Conservation (phyloP, 352 stramenopile genomes). For the Globisporangium yorkense region DNA sequence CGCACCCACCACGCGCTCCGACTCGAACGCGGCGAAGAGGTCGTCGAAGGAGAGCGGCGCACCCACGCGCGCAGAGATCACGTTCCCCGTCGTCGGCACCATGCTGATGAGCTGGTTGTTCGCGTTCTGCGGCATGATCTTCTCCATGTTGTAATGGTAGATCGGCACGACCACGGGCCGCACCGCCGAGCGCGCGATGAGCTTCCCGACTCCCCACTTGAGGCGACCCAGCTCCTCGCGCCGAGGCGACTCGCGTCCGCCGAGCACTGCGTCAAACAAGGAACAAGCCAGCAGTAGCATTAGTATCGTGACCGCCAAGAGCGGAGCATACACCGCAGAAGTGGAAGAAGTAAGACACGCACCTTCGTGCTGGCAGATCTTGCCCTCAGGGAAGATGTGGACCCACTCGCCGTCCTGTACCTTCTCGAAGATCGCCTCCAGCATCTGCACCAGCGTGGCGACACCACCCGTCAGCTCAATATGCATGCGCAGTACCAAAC, state of each 20-base stretch:
- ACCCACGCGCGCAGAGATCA: constrained; percentile 57
- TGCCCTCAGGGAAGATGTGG: constrained; percentile 86
- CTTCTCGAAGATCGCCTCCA: constrained; percentile 75
- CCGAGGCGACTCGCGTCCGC: constrained; percentile 50
- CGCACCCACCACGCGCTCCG: constrained; percentile 38
- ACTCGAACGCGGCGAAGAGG: constrained; percentile 57
- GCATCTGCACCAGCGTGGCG: constrained; percentile 31
- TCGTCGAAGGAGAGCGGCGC: constrained; percentile 81
- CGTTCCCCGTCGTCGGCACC: constrained; percentile 42
- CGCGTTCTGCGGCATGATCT: constrained; percentile 81
- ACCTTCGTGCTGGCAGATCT: constrained; percentile 70
- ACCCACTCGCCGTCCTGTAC: constrained; percentile 76
- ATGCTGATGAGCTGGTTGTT: constrained; percentile 66
- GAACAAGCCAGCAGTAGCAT: neutral
- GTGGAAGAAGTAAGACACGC: constrained; percentile 1
- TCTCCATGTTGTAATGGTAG: constrained; percentile 87
- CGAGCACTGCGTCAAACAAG: constrained; percentile 34
- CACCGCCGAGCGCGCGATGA: constrained; percentile 68
- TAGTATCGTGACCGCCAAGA: neutral
- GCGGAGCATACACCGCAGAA: too few relatives aligned
- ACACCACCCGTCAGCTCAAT: neutral
- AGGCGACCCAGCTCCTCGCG: constrained; percentile 72
- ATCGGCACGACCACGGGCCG: constrained; percentile 76
- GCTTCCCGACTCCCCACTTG: constrained; percentile 85
- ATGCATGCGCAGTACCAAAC: too few relatives aligned